Evolutionary conservation across 2,329 filamentous ascomycete genomes (phyloP).

Genomic region (Aspergillus ustus): DNA sequence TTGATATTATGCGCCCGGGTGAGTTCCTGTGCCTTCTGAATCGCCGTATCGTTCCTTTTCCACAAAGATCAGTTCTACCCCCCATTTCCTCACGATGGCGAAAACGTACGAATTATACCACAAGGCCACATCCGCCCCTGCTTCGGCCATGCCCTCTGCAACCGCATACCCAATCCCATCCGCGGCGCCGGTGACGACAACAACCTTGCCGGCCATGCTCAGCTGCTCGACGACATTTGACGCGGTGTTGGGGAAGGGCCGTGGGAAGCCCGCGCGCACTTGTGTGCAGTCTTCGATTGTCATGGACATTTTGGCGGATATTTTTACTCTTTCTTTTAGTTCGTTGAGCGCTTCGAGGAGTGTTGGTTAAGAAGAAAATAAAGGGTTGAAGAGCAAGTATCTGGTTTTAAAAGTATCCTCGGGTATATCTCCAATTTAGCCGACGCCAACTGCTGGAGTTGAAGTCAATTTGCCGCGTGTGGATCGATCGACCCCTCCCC

Average conservation of each 20-base stretch:
- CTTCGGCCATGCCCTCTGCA: constrained; percentile 53
- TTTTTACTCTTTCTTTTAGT: background rate
- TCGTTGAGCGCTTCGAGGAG: background rate
- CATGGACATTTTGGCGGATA: constrained; percentile 45
- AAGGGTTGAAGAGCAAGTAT: background rate
- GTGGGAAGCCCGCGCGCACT: constrained; percentile 41
- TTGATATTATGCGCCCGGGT: constrained; percentile 42
- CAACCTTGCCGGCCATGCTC: constrained; percentile 44
- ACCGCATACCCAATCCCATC: constrained; percentile 54
- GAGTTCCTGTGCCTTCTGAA: constrained; percentile 42
- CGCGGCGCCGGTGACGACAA: constrained; percentile 52
- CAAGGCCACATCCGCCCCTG: constrained; percentile 47
- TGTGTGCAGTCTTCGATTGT: constrained; percentile 35
- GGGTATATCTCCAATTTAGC: background rate
- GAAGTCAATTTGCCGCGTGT: too few species aligned
- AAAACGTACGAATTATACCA: constrained; percentile 45
- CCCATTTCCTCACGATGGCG: too few species aligned
- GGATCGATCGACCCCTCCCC: too few species aligned
- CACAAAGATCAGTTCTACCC: background rate
- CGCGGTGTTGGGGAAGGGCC: constrained; percentile 45
- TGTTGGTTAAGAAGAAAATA: background rate
- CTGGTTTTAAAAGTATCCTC: background rate
- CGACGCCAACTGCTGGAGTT: too few species aligned
- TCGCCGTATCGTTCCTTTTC: constrained; percentile 38
- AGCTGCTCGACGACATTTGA: constrained; percentile 54